Evolutionary conservation across 2,329 filamentous ascomycete species (phyloP).

Genomic region (Pseudogymnoascus pannorum): DNA sequence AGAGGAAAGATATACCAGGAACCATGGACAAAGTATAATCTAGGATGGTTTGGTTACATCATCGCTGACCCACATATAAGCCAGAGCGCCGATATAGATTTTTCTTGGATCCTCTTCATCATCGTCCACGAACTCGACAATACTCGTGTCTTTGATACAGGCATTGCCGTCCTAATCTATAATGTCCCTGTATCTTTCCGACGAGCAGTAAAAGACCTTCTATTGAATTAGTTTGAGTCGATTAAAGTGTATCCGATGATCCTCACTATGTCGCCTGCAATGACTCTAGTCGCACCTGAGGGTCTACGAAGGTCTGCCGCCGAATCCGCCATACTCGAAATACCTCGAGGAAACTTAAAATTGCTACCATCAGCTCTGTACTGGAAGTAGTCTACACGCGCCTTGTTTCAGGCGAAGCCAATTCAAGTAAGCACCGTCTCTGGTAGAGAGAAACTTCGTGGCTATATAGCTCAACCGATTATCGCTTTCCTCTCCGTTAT

Average conservation of each 20-base stretch:
- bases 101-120: background rate
- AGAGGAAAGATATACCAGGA: background rate
- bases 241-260: background rate
- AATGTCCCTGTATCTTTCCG: background rate
- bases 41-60: background rate
- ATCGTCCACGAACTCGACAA: background rate
- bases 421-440: constrained; percentile 5
- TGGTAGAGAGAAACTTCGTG: constrained; percentile 5
- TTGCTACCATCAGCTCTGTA: background rate
- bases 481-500: constrained; percentile 13
- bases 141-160: background rate
- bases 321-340: background rate
- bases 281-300: background rate
- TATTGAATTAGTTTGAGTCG: background rate
- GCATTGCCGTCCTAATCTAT: background rate
- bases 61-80: background rate
- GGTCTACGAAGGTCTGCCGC: background rate
- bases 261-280: background rate
- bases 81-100: background rate
- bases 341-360: background rate
- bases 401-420: constrained; percentile 11
- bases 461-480: constrained; percentile 4
- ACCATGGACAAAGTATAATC: background rate
- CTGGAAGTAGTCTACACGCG: constrained; percentile 7
- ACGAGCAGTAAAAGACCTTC: background rate